Evolutionary conservation across 768 basidiomycete species (phyloP), one percentile per base, ranked within the genome.

Genomic region (Auriscalpium microsporum): DNA sequence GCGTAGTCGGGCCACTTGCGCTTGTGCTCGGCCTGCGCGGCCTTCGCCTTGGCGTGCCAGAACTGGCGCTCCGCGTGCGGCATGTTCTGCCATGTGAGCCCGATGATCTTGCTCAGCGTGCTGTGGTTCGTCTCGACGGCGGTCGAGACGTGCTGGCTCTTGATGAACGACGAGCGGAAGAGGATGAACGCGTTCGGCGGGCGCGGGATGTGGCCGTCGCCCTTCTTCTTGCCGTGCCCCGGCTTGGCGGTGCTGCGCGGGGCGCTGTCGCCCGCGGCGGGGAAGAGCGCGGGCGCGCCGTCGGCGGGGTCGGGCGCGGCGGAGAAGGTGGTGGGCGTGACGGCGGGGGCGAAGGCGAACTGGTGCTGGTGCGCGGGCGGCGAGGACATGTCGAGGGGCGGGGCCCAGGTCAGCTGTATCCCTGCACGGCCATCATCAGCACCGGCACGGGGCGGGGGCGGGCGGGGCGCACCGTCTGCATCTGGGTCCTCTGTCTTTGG

Each of bases 151-250:
- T 86, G 85, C 62, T 87, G 83, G 62, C 74, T 78, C 71, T 86
- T 87, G 68, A 90, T 87, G 70, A 90, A 90, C 0, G 84, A 83
- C 0, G 86, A 87, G 58, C 88, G 84, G 75, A 90, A 91, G 63
- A 91, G 78, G 65, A 90, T 91, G 72, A 91, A 91, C 23, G 88
- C 89, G 64, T 91, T 90, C 2, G 88, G 86, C 1, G 88, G 88
- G 45, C 88, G 86, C 16, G 88, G 88, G 59, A 91, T 87, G 66
- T 90, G 86, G 59, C 85, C 79, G 28, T 82, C 80, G 13, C 81
- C 78, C 65, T 84, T 86, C 71, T 86, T 85, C 74, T 81, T 86
- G 48, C 77, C 73, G 62, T 87, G 86, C 0, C 77, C 75, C 7
- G 74, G 67, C 42, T 76, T 76, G 28, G 28, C 28, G 28, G 28